Evolutionary conservation across 352 stramenopile species (phyloP), one percentile per base, ranked within the genome.

Genomic region (Paralagenidium karlingii): DNA sequence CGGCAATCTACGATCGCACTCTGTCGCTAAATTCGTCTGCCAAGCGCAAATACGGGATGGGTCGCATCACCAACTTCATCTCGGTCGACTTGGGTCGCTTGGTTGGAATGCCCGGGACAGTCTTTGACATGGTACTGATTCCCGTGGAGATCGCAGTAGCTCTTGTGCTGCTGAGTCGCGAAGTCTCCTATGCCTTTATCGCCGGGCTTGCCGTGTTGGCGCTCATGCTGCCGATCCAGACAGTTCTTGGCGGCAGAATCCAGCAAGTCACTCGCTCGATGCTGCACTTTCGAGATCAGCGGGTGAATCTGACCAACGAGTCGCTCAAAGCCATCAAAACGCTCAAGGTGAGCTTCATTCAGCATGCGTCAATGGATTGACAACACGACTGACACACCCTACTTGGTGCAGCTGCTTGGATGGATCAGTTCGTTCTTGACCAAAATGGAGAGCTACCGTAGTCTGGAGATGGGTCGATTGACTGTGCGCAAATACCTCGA

Each of bases 201-300:
- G 77, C 77, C 1, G 82, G 82, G 1, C 38, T 94, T 3, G 54
- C 75, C 16, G 55, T 94, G 1, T 49, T 94, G 11, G 62, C 38
- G 15, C 51, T 79, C 31, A 94, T 95, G 76, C 49, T 95, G 7
- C 83, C 83, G 2, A 57, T 95, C 3, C 85, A 95, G 45, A 82
- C 67, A 5, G 29, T 68, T 21, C 41, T 95, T 1, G 82, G 78
- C 0, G 62, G 73, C 2, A 73, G 81, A 29, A 91, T 94, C 40
- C 76, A 89, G 40, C 36, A 40, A 1, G 63, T 85, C 9, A 94
- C 79, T 1, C 55, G 44, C 15, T 40, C 51, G 0, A 82, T 94
- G 63, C 78, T 94, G 38, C 40, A 42, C 11, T 82, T 78, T n/a
- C 84, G 84, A 15, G 83, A 95, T 40, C 45, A 73, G 24, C 74